Evolutionary conservation across 768 basidiomycete genomes (phyloP).

Genomic region (Sporobolomyces phaffii): DNA sequence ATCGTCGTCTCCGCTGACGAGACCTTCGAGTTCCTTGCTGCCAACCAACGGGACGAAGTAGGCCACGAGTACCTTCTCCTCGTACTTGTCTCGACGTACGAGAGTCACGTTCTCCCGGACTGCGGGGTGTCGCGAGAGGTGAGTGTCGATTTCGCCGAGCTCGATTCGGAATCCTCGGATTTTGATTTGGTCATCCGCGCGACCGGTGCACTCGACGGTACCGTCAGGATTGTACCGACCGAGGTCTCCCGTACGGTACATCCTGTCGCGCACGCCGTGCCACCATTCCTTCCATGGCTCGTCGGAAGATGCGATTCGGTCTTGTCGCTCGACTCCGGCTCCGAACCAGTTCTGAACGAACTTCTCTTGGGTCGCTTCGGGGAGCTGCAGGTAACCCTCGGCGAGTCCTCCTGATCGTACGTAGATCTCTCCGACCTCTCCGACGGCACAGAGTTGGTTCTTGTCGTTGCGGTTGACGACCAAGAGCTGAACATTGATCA

Average conservation of each 20-base stretch:
- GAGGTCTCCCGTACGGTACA: conserved; percentile 96
- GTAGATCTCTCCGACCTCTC: conserved; percentile 97
- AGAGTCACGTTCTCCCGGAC: conserved; percentile 97
- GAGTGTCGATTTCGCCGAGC: conserved; percentile 93
- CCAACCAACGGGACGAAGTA: conserved; percentile 89
- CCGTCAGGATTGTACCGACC: conserved; percentile 90
- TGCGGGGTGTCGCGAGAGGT: conserved; percentile 84
- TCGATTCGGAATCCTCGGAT: conserved; percentile 99
- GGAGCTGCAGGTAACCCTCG: conserved; percentile 78
- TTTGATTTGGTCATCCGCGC: conserved; percentile 98
- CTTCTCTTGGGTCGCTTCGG: conserved; percentile 75
- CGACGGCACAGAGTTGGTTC: conserved; percentile 78
- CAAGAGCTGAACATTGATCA: conserved; percentile 94
- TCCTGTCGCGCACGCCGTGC: conserved; percentile 91
- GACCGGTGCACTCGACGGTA: conserved; percentile 89
- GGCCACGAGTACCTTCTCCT: conserved; percentile 95
- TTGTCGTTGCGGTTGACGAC: conserved; percentile 88
- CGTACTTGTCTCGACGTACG: conserved; percentile 93
- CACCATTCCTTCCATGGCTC: conserved; percentile 74
- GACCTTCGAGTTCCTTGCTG: conserved; percentile 57
- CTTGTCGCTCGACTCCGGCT: conserved; percentile 54
- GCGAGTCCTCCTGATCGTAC: conserved; percentile 92
- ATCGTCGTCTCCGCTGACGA: conserved; percentile 50
- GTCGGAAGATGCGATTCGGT: conserved; percentile 61
- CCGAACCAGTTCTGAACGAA: conserved; percentile 92